Percentiles rank a stretch among this genome's conserved stretches.
phyloP scores from a whole-genome alignment of 2,329 filamentous ascomycete species.

The Microsporum ferrugineum region DNA sequence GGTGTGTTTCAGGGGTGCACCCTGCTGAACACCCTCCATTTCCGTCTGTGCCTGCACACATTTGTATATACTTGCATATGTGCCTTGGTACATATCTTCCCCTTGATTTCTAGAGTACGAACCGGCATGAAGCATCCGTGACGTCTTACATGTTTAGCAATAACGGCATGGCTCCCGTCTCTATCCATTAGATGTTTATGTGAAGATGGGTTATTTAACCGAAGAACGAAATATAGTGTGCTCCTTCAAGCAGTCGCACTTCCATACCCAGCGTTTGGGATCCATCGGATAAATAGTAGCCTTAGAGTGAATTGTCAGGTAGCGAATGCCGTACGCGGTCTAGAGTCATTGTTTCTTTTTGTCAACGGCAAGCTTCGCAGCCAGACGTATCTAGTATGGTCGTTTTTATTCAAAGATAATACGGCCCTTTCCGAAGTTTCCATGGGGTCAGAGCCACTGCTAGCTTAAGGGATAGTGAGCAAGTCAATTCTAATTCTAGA shows the following conservation, averaged over 20 bases:
- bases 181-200: neutral
- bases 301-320: neutral
- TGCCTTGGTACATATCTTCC: neutral
- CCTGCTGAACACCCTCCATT: neutral
- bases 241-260: neutral
- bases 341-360: neutral
- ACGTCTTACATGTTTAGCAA: neutral
- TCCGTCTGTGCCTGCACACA: neutral
- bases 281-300: neutral
- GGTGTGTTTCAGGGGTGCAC: neutral
- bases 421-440: neutral
- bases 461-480: neutral
- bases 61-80: neutral
- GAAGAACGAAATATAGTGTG: neutral
- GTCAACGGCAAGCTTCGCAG: neutral
- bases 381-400: neutral
- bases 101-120: neutral
- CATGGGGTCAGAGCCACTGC: neutral
- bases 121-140: neutral
- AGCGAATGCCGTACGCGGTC: neutral
- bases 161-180: neutral
- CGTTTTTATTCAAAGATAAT: neutral
- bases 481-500: neutral
- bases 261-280: neutral
- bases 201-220: neutral